Percentiles rank a stretch among this genome's conserved stretches.
phyloP scores from a whole-genome alignment of 352 stramenopile species.

The Peronospora belbahrii region DNA sequence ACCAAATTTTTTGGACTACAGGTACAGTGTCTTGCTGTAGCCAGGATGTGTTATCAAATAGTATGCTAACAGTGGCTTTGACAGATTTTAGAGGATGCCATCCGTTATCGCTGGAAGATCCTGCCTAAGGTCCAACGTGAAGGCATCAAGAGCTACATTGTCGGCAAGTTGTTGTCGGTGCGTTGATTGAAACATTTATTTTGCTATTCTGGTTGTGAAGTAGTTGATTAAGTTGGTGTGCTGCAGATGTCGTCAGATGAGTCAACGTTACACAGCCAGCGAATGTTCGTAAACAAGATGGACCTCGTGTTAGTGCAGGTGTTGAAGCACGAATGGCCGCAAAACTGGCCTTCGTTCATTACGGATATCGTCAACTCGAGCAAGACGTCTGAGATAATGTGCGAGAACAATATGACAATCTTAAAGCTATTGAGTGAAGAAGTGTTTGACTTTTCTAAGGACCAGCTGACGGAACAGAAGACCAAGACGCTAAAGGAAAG shows the following conservation, averaged over 20 bases:
- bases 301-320: conserved; percentile 97
- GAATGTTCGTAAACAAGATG: conserved; percentile 92
- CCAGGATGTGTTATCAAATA: neutral
- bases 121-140: conserved; percentile 94
- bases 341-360: conserved; percentile 99
- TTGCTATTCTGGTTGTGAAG: neutral
- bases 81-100: conserved; percentile 95
- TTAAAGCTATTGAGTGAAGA: conserved; percentile 98
- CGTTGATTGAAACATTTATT: neutral
- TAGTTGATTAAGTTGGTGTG: neutral
- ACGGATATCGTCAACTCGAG: conserved; percentile 91
- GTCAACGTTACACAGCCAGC: conserved; percentile 77
- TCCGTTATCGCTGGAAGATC: conserved; percentile 96
- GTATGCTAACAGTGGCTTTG: conserved; percentile 7
- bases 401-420: conserved; percentile 99
- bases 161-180: conserved; percentile 93
- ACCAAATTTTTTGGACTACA: conserved; percentile 92
- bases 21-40: conserved; percentile 17
- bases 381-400: conserved; percentile 95
- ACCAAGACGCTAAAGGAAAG: conserved; percentile 97
- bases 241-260: conserved; percentile 87
- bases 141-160: conserved; percentile 98
- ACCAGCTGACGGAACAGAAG: conserved; percentile 97
- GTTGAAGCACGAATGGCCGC: conserved; percentile 99
- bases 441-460: conserved; percentile 98